Conservation (phyloP, 1,139 yeast genomes). For the Eremothecium coryli region DNA sequence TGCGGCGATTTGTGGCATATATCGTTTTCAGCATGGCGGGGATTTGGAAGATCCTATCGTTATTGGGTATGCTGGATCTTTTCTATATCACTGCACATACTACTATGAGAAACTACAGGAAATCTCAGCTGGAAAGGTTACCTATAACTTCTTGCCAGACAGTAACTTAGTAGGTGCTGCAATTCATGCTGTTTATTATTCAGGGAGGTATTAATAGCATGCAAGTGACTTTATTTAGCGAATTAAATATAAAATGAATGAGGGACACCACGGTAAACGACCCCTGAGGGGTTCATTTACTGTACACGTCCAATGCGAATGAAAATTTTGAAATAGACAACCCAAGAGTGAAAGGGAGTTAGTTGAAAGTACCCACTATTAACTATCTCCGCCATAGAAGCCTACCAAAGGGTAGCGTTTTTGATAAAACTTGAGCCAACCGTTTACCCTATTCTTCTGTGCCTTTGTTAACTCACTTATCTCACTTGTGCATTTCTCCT, state of each 20-base stretch:
- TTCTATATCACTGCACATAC: slow-evolving; percentile 21
- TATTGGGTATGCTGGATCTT: slow-evolving; percentile 31
- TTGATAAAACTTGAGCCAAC: slow-evolving; percentile 16
- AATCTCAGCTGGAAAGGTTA: slow-evolving; percentile 14
- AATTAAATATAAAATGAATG: no score
- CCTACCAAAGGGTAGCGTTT: slow-evolving; percentile 20
- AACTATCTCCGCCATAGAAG: slow-evolving; percentile 4
- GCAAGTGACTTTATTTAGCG: no score
- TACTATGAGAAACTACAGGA: slow-evolving; percentile 20
- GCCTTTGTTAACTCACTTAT: slow-evolving; percentile 8
- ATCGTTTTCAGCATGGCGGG: slow-evolving; percentile 10
- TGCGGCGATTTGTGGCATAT: slow-evolving; percentile 20
- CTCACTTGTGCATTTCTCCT: slow-evolving; percentile 11
- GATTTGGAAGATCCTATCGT: slow-evolving; percentile 5
- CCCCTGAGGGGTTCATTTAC: no score
- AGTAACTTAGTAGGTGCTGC: slow-evolving; percentile 30
- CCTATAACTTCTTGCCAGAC: slow-evolving; percentile 19
- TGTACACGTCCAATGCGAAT: no score
- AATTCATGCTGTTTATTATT: slow-evolving; percentile 10
- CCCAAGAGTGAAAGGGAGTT: no score
- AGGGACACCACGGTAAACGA: no score
- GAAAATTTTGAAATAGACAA: no score
- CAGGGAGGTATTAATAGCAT: no score
- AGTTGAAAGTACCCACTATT: no score
- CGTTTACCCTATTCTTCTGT: slow-evolving; percentile 13